These are phyloP conservation scores for Chrysanthemum lavandulifolium DNA, from an alignment of 129 eudicot genomes.

Conservation along the genomic window DNA sequence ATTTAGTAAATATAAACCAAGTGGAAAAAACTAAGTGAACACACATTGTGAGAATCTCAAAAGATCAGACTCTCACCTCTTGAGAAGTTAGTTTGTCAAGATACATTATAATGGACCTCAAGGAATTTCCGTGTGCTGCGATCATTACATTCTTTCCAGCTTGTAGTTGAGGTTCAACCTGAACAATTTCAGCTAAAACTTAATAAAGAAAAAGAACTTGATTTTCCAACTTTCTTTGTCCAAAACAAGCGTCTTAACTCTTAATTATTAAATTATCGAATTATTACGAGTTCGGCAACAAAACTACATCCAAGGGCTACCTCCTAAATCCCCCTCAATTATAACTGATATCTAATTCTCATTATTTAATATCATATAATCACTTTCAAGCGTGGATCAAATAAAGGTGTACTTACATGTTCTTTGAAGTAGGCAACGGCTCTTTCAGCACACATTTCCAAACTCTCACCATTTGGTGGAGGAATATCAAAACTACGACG, in stretches of 20 bases:
- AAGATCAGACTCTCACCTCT: conserved; percentile 47
- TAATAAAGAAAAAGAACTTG: neutral
- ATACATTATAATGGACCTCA: conserved; percentile 96
- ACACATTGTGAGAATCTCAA: neutral
- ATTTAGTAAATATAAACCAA: neutral
- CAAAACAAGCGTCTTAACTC: too few relatives aligned
- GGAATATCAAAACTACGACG: conserved; percentile 96
- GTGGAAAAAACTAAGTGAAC: neutral
- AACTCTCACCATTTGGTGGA: conserved; percentile 97
- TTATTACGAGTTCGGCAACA: too few relatives aligned
- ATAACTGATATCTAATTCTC: too few relatives aligned
- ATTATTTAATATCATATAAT: too few relatives aligned
- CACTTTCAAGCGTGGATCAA: neutral
- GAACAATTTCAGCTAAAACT: conserved; percentile 23
- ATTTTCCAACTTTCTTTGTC: too few relatives aligned
- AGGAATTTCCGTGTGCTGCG: conserved; percentile 95
- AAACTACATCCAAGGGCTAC: too few relatives aligned
- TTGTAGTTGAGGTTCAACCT: conserved; percentile 85
- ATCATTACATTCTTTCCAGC: conserved; percentile 90
- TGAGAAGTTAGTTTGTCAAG: conserved; percentile 87
- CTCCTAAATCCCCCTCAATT: too few relatives aligned
- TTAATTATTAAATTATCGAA: too few relatives aligned
- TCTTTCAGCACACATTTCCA: conserved; percentile 98
- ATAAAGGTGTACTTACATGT: conserved; percentile 42
- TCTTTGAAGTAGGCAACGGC: conserved; percentile 93